Base-by-base conservation (phyloP, 2,329 filamentous ascomycete species). In the Rutstroemia sp. region DNA sequence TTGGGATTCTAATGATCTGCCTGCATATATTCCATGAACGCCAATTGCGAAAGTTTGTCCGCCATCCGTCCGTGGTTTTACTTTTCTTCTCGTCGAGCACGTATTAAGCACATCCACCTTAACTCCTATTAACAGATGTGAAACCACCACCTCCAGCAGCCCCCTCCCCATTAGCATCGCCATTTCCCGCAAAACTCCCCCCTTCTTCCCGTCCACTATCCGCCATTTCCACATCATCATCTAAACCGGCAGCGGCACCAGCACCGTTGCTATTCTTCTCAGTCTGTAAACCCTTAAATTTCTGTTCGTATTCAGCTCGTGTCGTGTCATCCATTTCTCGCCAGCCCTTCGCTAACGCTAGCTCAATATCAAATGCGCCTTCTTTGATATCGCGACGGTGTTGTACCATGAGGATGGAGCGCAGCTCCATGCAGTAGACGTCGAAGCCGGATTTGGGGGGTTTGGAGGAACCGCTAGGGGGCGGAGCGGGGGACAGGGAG, bases 161-260 rank as follows among this genome's bases (percentile, higher is more conserved):
- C 19, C 14, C 12, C 45, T 57, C 59, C 14, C 54, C 57, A 44
- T 51, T 56, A 7, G 39, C 47, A 37, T 37, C 49, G 39, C 61
- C 51, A 19, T 54, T 59, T n/a, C 54, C 56, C 41, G 48, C 44
- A 34, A 34, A 34, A 14, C 30, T 34, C 12, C 30, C 30, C 5
- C 34, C 46, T 27, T 57, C 58, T 23, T 56, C 59, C 9, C 71
- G 68, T 19, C 68, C 67, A 45, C 70, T 71, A 34, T 71, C 70
- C 52, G 67, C 68, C 38, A 64, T 65, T 23, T 67, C 65, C 18
- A 63, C 62, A 58, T 69, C 69, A 25, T 66, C 65, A 48, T 69
- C 66, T n/a, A 57, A 60, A 1, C 18, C 60, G 49, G 61, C 61
- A 45, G 21, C 50, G n/a, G 19, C 37, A 10, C 39, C 14, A 42